A percentile compares a stretch with the other conserved stretches of the same genome.
phyloP scores from a whole-genome alignment of 345 rosid genomes.

The Camelina sativa region DNA sequence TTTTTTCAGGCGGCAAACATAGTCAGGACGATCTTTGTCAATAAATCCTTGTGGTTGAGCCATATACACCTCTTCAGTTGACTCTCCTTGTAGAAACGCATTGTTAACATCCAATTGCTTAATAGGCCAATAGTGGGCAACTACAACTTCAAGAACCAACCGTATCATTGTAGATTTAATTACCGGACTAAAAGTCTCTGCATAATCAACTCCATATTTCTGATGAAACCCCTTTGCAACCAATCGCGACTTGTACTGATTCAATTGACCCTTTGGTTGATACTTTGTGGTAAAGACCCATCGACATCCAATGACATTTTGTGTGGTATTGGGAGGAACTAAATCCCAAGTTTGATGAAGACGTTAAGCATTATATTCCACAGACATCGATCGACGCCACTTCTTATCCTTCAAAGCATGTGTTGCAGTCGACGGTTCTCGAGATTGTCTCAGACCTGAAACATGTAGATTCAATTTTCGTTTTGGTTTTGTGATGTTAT shows the following conservation, averaged over 20 bases:
- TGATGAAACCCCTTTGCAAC: neutral
- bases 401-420: neutral
- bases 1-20: neutral
- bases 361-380: neutral
- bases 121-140: neutral
- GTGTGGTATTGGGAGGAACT: rapidly evolving
- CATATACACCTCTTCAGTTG: neutral
- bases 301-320: neutral
- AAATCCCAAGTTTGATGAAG: neutral
- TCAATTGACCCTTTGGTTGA: neutral
- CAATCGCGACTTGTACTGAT: neutral
- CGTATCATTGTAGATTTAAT: neutral
- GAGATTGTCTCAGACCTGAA: no score
- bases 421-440: neutral
- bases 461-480: neutral
- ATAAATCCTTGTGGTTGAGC: neutral
- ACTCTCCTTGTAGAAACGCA: neutral
- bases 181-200: neutral
- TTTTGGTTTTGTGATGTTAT: neutral
- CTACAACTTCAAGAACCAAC: neutral
- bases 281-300: neutral
- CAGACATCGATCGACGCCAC: neutral
- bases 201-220: no score
- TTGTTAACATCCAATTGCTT: neutral
- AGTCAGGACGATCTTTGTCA: neutral